Conservation (phyloP, 441 rosid species). For the Euphorbia schlechtendalii region DNA sequence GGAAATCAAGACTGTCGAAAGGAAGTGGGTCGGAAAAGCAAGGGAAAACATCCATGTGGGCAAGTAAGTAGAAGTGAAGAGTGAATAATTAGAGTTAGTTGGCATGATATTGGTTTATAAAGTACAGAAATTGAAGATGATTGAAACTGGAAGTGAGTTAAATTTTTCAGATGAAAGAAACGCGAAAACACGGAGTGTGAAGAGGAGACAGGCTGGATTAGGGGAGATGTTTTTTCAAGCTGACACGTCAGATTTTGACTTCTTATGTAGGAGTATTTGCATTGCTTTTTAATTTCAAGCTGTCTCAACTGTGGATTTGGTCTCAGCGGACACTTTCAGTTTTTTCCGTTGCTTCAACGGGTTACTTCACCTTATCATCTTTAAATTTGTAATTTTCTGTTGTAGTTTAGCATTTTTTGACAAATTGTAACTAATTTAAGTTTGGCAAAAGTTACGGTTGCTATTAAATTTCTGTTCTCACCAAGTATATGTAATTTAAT, state of each 20-base stretch:
- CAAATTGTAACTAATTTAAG: no score
- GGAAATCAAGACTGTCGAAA: not conserved
- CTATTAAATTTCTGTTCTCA: no score
- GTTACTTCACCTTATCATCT: not conserved
- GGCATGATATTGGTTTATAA: not conserved
- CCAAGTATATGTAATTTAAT: no score
- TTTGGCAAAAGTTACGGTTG: no score
- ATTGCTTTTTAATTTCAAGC: no score
- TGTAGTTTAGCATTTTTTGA: not conserved
- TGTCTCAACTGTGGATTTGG: not conserved
- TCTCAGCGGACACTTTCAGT: conserved; percentile 1
- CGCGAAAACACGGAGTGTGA: conserved; percentile 27
- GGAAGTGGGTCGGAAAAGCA: conserved; percentile 18
- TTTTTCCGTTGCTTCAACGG: conserved; percentile 4
- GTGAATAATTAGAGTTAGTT: not conserved
- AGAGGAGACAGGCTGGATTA: conserved; percentile 25
- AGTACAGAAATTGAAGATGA: not conserved
- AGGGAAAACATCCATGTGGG: conserved; percentile 20
- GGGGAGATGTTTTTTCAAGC: not conserved
- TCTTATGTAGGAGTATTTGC: not conserved
- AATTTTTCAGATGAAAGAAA: not conserved
- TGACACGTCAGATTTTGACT: conserved; percentile 23
- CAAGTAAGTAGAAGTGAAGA: not conserved
- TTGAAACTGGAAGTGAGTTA: not conserved
- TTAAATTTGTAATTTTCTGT: no score